phyloP scores from a whole-genome alignment of 106 monocot genomes.

The Dioscorea zingiberensis region DNA sequence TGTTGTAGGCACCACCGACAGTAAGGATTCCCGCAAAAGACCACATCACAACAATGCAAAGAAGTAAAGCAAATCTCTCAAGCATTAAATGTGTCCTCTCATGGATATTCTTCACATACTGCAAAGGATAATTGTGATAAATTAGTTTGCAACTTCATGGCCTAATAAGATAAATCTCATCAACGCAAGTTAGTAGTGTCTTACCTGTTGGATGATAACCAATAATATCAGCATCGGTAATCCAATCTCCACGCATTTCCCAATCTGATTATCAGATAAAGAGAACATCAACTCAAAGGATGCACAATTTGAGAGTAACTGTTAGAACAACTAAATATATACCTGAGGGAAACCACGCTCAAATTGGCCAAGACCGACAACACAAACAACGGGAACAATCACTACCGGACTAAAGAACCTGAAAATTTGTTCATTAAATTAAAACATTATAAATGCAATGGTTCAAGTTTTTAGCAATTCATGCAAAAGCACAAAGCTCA shows the following conservation, averaged over 20 bases:
- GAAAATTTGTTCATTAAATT: constrained; percentile 6
- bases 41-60: constrained; percentile 77
- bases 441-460: no score
- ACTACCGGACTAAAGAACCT: constrained; percentile 72
- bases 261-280: constrained; percentile 40
- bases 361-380: constrained; percentile 82
- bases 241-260: constrained; percentile 95
- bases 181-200: background rate
- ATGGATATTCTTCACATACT: constrained; percentile 59
- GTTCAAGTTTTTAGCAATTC: background rate
- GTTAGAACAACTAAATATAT: constrained; percentile 5
- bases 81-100: constrained; percentile 31
- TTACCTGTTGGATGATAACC: constrained; percentile 58
- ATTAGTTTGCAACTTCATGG: no score
- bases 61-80: constrained; percentile 66
- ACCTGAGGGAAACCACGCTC: constrained; percentile 89
- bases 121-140: background rate
- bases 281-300: background rate
- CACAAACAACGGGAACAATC: constrained; percentile 67
- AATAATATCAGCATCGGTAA: constrained; percentile 81
- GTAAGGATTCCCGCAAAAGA: constrained; percentile 81
- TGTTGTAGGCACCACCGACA: constrained; percentile 72
- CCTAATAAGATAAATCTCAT: background rate
- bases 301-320: background rate
- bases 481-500: background rate